These are phyloP conservation scores for Lachnellula arida DNA, from an alignment of 2,329 filamentous ascomycete genomes.

Conservation along the genomic window DNA sequence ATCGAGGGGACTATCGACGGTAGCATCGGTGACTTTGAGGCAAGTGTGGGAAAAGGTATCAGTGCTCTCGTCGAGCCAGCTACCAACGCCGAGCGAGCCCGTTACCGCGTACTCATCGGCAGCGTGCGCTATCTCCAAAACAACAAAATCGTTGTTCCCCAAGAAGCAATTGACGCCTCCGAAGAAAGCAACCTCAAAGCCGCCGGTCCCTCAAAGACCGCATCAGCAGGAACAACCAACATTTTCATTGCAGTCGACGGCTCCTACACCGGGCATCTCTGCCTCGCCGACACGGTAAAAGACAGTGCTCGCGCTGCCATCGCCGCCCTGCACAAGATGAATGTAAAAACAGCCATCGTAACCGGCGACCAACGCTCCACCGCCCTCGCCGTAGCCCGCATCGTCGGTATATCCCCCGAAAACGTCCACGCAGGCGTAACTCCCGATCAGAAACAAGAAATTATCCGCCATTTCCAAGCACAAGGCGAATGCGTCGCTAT, in stretches of 20 bases:
- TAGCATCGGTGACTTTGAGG: conserved; percentile 78
- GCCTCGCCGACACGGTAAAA: conserved; percentile 87
- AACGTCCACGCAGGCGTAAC: conserved; percentile 84
- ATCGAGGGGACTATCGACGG: conserved; percentile 74
- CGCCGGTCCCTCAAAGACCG: conserved; percentile 30
- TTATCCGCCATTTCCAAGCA: conserved; percentile 72
- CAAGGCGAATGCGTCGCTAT: conserved; percentile 80
- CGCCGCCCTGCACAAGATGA: conserved; percentile 75
- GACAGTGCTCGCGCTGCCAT: conserved; percentile 77
- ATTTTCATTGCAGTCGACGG: conserved; percentile 89
- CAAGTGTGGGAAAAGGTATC: conserved; percentile 79
- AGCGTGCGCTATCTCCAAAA: conserved; percentile 74
- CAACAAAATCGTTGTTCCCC: conserved; percentile 62
- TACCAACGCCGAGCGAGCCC: conserved; percentile 58
- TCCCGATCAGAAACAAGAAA: conserved; percentile 84
- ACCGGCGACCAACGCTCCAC: conserved; percentile 88
- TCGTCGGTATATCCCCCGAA: conserved; percentile 72
- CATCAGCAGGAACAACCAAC: conserved; percentile 69
- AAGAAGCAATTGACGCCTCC: conserved; percentile 58
- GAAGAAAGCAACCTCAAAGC: conserved; percentile 51
- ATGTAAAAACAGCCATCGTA: conserved; percentile 83
- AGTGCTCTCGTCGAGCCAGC: conserved; percentile 76
- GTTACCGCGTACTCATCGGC: conserved; percentile 78
- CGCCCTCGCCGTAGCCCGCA: conserved; percentile 74
- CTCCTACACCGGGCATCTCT: conserved; percentile 74